Evolutionary conservation across 2,329 filamentous ascomycete genomes (phyloP), one percentile per base, ranked within the genome.

Genomic region (Leptographium flavum): DNA sequence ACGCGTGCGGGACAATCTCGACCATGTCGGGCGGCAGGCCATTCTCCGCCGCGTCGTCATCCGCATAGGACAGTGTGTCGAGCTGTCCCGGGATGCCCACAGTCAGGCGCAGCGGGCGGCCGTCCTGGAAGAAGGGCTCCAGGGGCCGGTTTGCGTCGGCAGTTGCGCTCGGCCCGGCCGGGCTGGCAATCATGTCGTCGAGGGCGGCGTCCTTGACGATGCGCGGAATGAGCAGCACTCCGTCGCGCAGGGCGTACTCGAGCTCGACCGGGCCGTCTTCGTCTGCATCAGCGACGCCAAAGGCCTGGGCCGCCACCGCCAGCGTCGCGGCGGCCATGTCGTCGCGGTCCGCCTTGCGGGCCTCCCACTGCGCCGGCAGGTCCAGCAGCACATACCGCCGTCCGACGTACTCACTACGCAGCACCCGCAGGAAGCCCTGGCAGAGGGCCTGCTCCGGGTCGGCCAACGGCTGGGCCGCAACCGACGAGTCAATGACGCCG

Each of bases 151-250:
- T 3, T 5, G 11, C 11, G 11, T 9, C 15, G 11, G 22, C n/a
- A 6, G 15, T 6, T n/a, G 5, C 19, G 21, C 9, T n/a, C 40
- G 60, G 57, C 37, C 63, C 62, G 2, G 63, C 67, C 49, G 66
- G 59, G n/a, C 60, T 57, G 49, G 68, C 61, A 14, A 70, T 63
- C 13, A 63, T 57, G 21, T 63, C 61, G 50, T 67, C 63, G 55
- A 65, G 63, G 11, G 60, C 57, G 1, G 52, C 50, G 46, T 67
- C 64, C 38, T 65, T 15, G 37, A 27, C 22, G n/a, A 27, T 27
- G 22, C 58, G 60, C 5, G 57, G 63, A 0, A 63, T 66, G 46
- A 63, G 61, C 49, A 68, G 60, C 0, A 52, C 51, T n/a, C 63
- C 62, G 1, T 47, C 50, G 11, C 61, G 57, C 53, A 65, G 62